Conservation (phyloP, 2,329 filamentous ascomycete genomes). For the Huntiella abstrusa region DNA sequence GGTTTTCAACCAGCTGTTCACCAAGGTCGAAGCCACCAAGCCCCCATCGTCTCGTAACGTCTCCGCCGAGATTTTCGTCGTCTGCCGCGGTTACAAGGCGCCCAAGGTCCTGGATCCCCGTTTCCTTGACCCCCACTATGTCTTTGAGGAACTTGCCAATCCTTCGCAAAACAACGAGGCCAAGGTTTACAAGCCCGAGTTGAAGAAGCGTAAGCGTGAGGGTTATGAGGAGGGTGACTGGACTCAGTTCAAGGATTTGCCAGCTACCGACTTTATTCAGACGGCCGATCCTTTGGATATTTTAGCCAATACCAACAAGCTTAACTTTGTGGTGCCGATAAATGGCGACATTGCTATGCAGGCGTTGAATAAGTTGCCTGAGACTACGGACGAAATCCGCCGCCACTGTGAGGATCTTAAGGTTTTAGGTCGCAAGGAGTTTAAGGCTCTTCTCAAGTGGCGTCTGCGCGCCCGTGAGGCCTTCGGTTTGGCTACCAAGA, state of each 20-base stretch:
- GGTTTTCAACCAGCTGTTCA: conserved; percentile 95
- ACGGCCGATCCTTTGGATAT: conserved; percentile 86
- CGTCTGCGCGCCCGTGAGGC: conserved; percentile 73
- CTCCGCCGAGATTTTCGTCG: conserved; percentile 95
- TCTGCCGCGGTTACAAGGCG: conserved; percentile 87
- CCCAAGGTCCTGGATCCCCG: conserved; percentile 84
- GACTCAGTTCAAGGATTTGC: conserved; percentile 73
- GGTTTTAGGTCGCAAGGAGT: conserved; percentile 83
- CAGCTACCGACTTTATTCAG: conserved; percentile 85
- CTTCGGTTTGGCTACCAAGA: conserved; percentile 71
- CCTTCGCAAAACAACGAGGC: conserved; percentile 87
- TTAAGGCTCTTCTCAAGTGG: conserved; percentile 79
- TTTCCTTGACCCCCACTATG: conserved; percentile 72
- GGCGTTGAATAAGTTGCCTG: conserved; percentile 66
- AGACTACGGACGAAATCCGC: conserved; percentile 69
- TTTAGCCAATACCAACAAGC: conserved; percentile 64
- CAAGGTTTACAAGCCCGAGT: conserved; percentile 92
- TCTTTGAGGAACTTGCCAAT: conserved; percentile 81
- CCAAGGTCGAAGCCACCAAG: conserved; percentile 91
- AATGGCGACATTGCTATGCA: conserved; percentile 75
- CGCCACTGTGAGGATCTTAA: conserved; percentile 68
- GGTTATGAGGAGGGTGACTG: conserved; percentile 96
- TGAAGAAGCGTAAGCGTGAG: conserved; percentile 93
- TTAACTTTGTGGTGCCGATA: conserved; percentile 62
- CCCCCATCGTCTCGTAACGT: conserved; percentile 90